Base-by-base conservation (phyloP, 352 stramenopile species). In the Globisporangium alternatum region DNA sequence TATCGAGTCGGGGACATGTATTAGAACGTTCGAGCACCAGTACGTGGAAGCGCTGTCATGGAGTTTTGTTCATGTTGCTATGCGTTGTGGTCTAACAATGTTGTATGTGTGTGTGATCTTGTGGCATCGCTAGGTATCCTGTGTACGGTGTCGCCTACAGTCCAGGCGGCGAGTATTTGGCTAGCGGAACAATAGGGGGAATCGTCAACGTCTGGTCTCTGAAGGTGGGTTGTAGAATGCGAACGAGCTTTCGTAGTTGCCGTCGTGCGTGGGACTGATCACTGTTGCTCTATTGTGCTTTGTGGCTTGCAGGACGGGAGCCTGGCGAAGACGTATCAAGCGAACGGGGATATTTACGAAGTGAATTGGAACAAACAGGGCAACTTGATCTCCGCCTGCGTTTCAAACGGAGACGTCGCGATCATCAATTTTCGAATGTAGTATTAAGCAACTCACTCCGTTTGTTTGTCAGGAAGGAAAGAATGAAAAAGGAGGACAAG, bases 201-300 rank as follows among this genome's bases (percentile, higher is more conserved):
- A 89, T 98, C 77, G 72, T 99, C 65, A 98, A 98, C 78, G 93
- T 99, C 57, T 99, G 97, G 97, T 97, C 96, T 79, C 76, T 99
- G 53, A 88, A 95, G 81, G 88, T 98, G 74, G 77, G 90, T 64
- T 17, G 62, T 17, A 7, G 51, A 19, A 15, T 35, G 10, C 51
- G 19, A 33, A 15, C 30, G 19, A 33, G 15, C 49, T 55, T 31
- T 19, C 25, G 41, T 41, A 28, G 3, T 22, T 22, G 15, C 4
- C n/a, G 51, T 28, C 3, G 7, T 37, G 21, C 5, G 17, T 17
- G 77, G 86, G 15, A 83, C 82, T 56, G 81, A 52, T 12, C 22
- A 7, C 41, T 55, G 9, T 43, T 47, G 47, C 35, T 64, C 37
- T 63, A 25, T 35, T 54, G 9, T 17, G 9, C 56, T 37, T 30